Base-by-base conservation (phyloP, 2,329 filamentous ascomycete species). In the Moelleriella libera region DNA sequence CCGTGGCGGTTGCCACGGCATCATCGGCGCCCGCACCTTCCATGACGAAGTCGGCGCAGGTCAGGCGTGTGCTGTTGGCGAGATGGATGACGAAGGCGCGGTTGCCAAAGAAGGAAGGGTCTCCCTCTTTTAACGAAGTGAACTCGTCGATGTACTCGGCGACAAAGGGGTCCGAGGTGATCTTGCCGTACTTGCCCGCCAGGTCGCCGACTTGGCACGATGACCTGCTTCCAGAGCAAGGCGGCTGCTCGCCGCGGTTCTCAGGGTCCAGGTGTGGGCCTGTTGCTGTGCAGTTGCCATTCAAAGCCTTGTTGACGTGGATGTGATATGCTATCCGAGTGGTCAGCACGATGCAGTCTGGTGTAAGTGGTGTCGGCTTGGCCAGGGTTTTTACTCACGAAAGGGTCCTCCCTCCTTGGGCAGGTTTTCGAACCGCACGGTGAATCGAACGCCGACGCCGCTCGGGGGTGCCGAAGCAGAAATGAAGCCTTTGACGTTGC, bases 201-300 rank as follows among this genome's bases (percentile, higher is more conserved):
- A 89, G 69, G 60, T 90, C 85, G 53, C 86, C 85, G 8, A 85
- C 77, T 63, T 90, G 78, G 68, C 85, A 92, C 9, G 76, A 80
- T 51, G 74, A 63, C 8, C 80, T 80, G 8, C 66, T 58, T 9
- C 59, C 55, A 10, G 65, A 70, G 64, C 85, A 90, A 5, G 72
- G 55, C 5, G 79, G 69, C 3, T 64, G 64, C 58, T 87, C 78
- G 52, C 78, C 78, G 45, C 83, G 80, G 47, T 70, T 60, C 61
- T 72, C 85, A 28, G 85, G 85, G 57, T 89, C 83, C 11, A 88
- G 73, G 58, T 90, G 85, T 3, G 69, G 75, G 3, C 76, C 68
- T 1, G 85, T 81, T 5, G 64, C 63, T 45, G 76, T 82, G 69
- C 85, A 90, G 72, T 87, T 86, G 52, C 84, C 85, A 52, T 79